Evolutionary conservation across 331 rosid genomes (phyloP), one percentile per base, ranked within the genome.

Genomic region (Stylosanthes scabra): DNA sequence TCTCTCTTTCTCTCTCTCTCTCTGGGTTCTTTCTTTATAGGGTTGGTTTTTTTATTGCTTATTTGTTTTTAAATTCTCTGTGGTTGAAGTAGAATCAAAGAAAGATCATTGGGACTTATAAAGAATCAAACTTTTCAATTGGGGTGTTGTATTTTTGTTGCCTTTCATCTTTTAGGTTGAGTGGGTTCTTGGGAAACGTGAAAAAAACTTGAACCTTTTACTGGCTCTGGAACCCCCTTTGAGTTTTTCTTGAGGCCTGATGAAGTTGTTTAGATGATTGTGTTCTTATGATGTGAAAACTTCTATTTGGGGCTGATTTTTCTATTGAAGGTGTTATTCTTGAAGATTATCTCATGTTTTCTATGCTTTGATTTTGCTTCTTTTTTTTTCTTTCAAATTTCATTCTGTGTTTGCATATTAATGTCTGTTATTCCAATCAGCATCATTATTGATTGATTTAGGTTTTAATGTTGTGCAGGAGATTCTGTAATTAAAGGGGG

Each of bases 51-150:
- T 20, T 20, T 34, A 34, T 34, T 34, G 5, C 5, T 34, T 34
- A 34, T 34, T 34, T 6, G 5, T 34, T 34, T 34, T 34, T 34
- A 3, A 3, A 14, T 55, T 27, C 63, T 69, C 49, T 47, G 74
- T 51, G 68, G 42, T 52, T 2, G 51, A 46, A 46, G n/a, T 13
- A 39, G 66, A 63, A 64, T 71, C 74, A 74, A 70, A 80, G 70
- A 77, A 75, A 67, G 68, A 63, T 76, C 68, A 57, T 37, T 42
- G 50, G 29, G 60, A 69, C 60, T 79, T 79, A 74, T 47, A 66
- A 79, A 81, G 87, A 84, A 58, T 83, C 87, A 29, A 83, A 63
- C 74, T 52, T 83, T 81, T 70, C 66, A 37, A 54, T 63, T 71
- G 50, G 51, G 77, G 46, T 68, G 57, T 56, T 68, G 14, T 73